Base-by-base conservation (phyloP, 768 basidiomycete genomes). In the Tylopilus sp. region DNA sequence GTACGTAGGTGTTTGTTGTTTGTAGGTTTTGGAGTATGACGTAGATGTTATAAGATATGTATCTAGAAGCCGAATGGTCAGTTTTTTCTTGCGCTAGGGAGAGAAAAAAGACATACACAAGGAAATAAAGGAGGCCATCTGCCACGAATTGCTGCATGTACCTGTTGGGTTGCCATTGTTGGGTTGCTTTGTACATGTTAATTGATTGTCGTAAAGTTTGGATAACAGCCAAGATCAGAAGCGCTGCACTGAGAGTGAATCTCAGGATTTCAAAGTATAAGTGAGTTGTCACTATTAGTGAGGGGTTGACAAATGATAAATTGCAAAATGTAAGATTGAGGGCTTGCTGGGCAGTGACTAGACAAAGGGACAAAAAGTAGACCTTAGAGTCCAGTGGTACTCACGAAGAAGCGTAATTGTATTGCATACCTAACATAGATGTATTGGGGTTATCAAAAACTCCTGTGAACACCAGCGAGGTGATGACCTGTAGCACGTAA, bases 61-160 rank as follows among this genome's bases (percentile, higher is more conserved):
- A 22, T 23, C 44, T 45, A 9, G 31, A 23, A 9, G 26, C 28
- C 3, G 9, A 18, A 42, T 40, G 40, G 10, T 23, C 18, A 17
- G 9, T 18, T n/a, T 36, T 18, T 18, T 17, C n/a, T 8, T n/a
- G 35, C n/a, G 8, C 35, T 36, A n/a, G n/a, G n/a, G n/a, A n/a
- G n/a, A n/a, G n/a, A n/a, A 36, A 31, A 17, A 18, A 31, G 33
- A 47, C 48, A n/a, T 51, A 48, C 56, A 56, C 13, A 8, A 51
- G 1, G 33, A 57, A 56, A 18, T 57, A 57, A 26, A 48, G 26
- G 7, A 48, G n/a, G 12, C 49, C 54, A 17, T 56, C 56, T 20
- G 9, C 22, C 17, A 22, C n/a, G 1, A 57, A 28, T 15, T 15
- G 42, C n/a, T 47, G 30, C 23, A 53, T 36, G 35, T 36, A 46